Evolutionary conservation across 1,284 basidiomycete genomes (phyloP), one percentile per base, ranked within the genome.

Genomic region (Fistulina hepatica): DNA sequence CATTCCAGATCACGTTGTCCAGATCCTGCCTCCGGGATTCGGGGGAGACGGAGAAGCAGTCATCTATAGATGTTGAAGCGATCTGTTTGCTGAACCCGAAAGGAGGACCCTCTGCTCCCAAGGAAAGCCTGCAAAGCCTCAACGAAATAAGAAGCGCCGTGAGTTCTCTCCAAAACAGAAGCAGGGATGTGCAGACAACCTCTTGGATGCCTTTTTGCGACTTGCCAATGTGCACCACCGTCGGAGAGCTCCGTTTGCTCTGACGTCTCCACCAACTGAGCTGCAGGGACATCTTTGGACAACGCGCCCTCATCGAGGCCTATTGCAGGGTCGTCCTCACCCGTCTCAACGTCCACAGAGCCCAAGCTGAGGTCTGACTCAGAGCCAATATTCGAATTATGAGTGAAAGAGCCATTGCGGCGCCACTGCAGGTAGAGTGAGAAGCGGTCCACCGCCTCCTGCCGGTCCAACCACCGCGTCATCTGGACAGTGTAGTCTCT

Each of bases 1-100:
- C 1, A 54, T 27, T 25, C 54, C 53, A 34, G 53, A 49, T 9
- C 55, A 34, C 4, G 52, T 7, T 7, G 47, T 46, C 5, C 52
- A 40, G 5, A 48, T 37, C 20, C 49, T 48, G 2, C 26, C 42
- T 17, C 35, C 35, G 6, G 40, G 36, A 3, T 35, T 32, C 5
- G 24, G 5, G 3, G 41, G 23, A 1, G 39, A 41, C 3, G 22
- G 31, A 12, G 35, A 6, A 2, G 20, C 36, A 11, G 44, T 36
- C 1, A 46, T 28, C 2, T 27, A 37, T n/a, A 46, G 17, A 19
- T 46, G 42, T 3, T 37, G n/a, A n/a, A n/a, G n/a, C n/a, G n/a
- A n/a, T n/a, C n/a, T n/a, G n/a, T n/a, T n/a, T n/a, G n/a, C n/a
- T n/a, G n/a, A n/a, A n/a, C n/a, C n/a, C n/a, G n/a, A n/a, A n/a